Evolutionary conservation across 225 moss, liverwort and hornwort genomes (phyloP), one percentile per base, ranked within the genome.

Genomic region (Bryum argenteum): DNA sequence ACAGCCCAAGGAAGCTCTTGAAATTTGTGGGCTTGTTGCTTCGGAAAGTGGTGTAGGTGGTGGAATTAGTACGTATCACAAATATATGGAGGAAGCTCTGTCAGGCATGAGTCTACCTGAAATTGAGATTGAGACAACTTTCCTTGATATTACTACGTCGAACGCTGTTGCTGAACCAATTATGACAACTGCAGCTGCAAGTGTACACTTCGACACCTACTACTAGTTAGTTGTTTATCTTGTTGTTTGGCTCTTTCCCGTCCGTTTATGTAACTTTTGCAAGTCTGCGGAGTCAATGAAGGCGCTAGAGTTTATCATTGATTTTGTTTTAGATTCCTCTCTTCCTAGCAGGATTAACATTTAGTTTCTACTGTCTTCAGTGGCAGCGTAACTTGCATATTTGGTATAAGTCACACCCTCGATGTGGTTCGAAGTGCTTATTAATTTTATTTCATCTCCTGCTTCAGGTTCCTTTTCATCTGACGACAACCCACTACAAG

Each of bases 21-120:
- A 75, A 70, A 64, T 65, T 37, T 78, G 73, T 82, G 72, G 72
- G 33, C 71, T 71, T 68, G 72, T 41, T 71, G 80, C 69, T 75
- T 66, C 78, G 61, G 77, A 77, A 89, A 91, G 91, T 80, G 85
- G 75, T 89, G 87, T 85, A 91, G 91, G 85, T 80, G 80, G 75
- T 71, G 77, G 84, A 79, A 81, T 79, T 54, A 85, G 78, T 11
- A 65, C 85, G 21, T 89, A 81, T 83, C 89, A 91, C 81, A 87
- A 78, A 56, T 82, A 85, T 66, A 79, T 91, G 79, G 77, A 89
- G 71, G 76, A 87, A 57, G 87, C 87, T 68, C 71, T 91, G 62
- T 58, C 71, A 63, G 82, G 83, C 63, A 69, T 78, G 18, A 83
- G 76, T 55, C 56, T 33, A 40, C 74, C 63, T 61, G 78, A 81